These are phyloP conservation scores for Theobroma cacao DNA, from an alignment of 345 rosid species.

Conservation along the genomic window DNA sequence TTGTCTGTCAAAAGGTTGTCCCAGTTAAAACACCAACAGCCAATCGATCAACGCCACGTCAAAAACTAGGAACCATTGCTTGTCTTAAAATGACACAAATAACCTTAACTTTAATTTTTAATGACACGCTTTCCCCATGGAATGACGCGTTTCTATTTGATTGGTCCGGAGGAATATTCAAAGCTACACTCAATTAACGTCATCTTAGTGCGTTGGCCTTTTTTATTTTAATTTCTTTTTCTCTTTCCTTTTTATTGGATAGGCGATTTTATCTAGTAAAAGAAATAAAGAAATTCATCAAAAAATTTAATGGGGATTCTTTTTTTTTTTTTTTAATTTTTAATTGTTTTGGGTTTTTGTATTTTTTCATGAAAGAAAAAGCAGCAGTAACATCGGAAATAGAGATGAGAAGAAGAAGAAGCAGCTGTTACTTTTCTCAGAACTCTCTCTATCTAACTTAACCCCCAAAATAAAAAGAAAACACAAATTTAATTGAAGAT, in stretches of 20 bases:
- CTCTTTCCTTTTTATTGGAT: constrained; percentile 35
- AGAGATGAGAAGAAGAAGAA: constrained; percentile 29
- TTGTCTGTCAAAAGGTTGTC: neutral
- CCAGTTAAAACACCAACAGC: neutral
- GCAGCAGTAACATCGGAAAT: constrained; percentile 37
- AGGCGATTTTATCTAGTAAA: constrained; percentile 37
- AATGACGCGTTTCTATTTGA: constrained; percentile 23
- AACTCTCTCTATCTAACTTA: constrained; percentile 28
- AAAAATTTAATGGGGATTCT: neutral
- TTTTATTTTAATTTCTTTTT: constrained; percentile 18
- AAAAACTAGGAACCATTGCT: neutral
- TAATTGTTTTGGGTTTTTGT: constrained; percentile 11
- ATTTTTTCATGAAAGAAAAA: constrained; percentile 30
- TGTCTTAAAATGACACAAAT: neutral
- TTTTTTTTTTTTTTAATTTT: neutral
- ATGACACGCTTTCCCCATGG: neutral
- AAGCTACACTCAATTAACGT: constrained; percentile 2
- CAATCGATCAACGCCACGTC: constrained; percentile 30
- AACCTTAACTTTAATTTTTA: neutral
- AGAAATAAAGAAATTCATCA: neutral
- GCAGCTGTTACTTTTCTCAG: constrained; percentile 19
- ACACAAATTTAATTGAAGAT: neutral
- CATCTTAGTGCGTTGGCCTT: constrained; percentile 35
- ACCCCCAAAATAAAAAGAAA: neutral
- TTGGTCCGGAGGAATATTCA: constrained; percentile 20